Conservation (phyloP, 768 basidiomycete species). For the Lactifluus subvellereus region DNA sequence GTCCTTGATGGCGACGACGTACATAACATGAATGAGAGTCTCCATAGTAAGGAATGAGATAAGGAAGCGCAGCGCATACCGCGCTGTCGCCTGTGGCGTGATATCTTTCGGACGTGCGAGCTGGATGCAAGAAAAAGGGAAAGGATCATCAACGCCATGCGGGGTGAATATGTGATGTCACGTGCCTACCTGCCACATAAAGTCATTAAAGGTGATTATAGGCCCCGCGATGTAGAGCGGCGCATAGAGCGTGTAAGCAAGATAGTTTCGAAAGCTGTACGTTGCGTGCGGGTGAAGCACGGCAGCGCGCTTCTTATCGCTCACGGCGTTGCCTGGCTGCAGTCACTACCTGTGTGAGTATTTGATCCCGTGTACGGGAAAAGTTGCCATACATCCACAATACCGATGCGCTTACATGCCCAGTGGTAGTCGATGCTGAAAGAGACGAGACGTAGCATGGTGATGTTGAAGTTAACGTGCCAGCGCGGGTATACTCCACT, state of each 20-base stretch:
- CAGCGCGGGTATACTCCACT: constrained; percentile 84
- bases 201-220: constrained; percentile 94
- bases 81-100: constrained; percentile 34
- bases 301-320: constrained; percentile 56
- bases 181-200: constrained; percentile 73
- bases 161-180: background rate
- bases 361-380: background rate
- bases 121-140: constrained; percentile 33
- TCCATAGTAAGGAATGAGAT: constrained; percentile 81
- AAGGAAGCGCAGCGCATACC: constrained; percentile 69
- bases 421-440: constrained; percentile 94
- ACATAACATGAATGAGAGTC: constrained; percentile 87
- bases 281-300: constrained; percentile 48
- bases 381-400: constrained; percentile 36
- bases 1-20: constrained; percentile 95
- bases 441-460: constrained; percentile 88
- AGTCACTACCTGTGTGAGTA: background rate
- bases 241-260: constrained; percentile 85
- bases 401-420: constrained; percentile 47
- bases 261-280: constrained; percentile 68
- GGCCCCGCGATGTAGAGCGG: constrained; percentile 96
- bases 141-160: constrained; percentile 1
- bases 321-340: constrained; percentile 31
- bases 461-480: constrained; percentile 94
- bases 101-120: constrained; percentile 54